Evolutionary conservation across 306 rosid species (phyloP).

Genomic region (Quercus rubra): DNA sequence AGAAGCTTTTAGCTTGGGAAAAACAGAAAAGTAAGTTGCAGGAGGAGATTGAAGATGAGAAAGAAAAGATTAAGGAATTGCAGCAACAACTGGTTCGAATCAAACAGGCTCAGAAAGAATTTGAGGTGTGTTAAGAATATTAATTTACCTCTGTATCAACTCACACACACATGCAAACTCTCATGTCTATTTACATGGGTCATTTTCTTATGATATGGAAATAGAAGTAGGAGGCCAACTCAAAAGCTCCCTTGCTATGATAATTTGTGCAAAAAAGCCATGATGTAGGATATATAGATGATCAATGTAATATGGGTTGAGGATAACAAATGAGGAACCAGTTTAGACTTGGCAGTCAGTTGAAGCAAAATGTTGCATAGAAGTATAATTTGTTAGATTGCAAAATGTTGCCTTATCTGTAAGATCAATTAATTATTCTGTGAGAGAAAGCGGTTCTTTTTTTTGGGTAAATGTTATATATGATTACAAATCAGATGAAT

Average conservation of each 20-base stretch:
- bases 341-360: background rate
- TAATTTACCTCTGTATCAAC: slow-evolving; percentile 8
- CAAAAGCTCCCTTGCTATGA: too few species aligned
- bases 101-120: slow-evolving; percentile 61
- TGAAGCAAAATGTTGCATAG: background rate
- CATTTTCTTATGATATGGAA: too few species aligned
- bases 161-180: background rate
- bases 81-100: slow-evolving; percentile 51
- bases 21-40: slow-evolving; percentile 79
- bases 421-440: background rate
- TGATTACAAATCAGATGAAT: background rate
- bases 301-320: background rate
- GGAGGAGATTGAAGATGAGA: slow-evolving; percentile 70
- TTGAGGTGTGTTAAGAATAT: slow-evolving; percentile 54
- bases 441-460: too few species aligned
- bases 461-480: background rate
- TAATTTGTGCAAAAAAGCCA: background rate
- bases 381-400: background rate
- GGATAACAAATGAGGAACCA: background rate
- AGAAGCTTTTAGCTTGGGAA: slow-evolving; percentile 94
- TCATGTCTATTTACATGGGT: too few species aligned
- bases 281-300: background rate
- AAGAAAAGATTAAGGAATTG: slow-evolving; percentile 58
- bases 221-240: too few species aligned
- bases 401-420: background rate